Base-by-base conservation (phyloP, 495 filamentous ascomycete genomes). In the Penicillium lagena region DNA sequence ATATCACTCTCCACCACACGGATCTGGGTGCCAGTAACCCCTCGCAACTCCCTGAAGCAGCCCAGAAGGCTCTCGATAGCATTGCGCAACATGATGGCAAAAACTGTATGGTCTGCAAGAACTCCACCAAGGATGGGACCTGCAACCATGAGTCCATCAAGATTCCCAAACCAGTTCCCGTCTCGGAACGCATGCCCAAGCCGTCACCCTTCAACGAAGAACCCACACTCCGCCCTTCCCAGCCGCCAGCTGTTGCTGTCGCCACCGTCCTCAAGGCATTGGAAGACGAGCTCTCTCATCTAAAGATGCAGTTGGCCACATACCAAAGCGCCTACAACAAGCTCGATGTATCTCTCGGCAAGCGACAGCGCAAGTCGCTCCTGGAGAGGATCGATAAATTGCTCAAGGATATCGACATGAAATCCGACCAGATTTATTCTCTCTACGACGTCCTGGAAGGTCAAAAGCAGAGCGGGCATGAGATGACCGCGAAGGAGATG, bases 371-470 rank as follows among this genome's bases (percentile, higher is more conserved):
- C 40, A 83, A 83, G 54, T 64, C 72, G 9, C 49, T 91, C 29
- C 70, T 79, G 45, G 70, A 60, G 22, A 80, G 82, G 51, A 84
- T 94, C 33, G 77, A 83, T 51, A 70, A 71, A 44, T 48, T 90
- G 22, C 59, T 84, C 31, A 70, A 70, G 39, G 75, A 78, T 42
- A 80, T 90, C 35, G 87, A 93, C 57, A 70, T 73, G 47, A 90
- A 91, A 62, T 79, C 82, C n/a, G 86, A 90, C 45, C 87, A 94
- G 58, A 83, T 96, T 35, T 96, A 96, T 59, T 76, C 79, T 7
- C 71, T 96, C 7, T 89, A 94, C 47, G 91, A 97, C 56, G 89
- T 95, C 7, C 75, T 95, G 8, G 91, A 95, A 59, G 89, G 85
- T 8, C 82, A 86, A 56, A 87, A 85, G 68, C 61, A 71, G 40